Evolutionary conservation across 106 monocot genomes (phyloP), one percentile per base, ranked within the genome.

Genomic region (Vanilla planifolia): DNA sequence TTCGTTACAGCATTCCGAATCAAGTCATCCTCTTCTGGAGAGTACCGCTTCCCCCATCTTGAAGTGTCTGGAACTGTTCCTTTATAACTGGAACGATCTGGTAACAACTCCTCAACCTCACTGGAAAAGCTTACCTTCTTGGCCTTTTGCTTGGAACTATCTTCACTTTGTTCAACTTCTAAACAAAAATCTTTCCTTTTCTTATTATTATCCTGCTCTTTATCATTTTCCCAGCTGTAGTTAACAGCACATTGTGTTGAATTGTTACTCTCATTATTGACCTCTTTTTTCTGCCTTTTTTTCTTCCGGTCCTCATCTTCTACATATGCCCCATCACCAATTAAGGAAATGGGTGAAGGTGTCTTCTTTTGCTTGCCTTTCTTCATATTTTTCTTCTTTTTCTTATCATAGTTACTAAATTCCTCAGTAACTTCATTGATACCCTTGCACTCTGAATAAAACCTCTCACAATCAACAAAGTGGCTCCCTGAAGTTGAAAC

Each of bases 21-120:
- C 37, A 59, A 48, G 14, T 60, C 52, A 68, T 86, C 77, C 71
- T 86, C 85, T 43, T 79, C 75, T 29, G 2, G 1, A 32, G 84
- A 53, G 48, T 75, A 80, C 1, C 77, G 20, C 51, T 67, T 74
- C 2, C 77, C 77, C 15, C 20, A 58, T 6, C 68, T 50, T 22
- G 62, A 32, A 1, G 40, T 41, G n/a, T 48, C 19, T 14, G 41
- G 28, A 21, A 37, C 40, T 25, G 37, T 37, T 4, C 40, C 48
- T 41, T 60, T 19, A 41, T 26, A 4, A 42, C 2, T 41, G 3
- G 35, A 25, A 1, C 17, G 60, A 41, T n/a, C 33, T 20, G 11
- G 8, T 42, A 41, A 42, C 59, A 80, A 75, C 26, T 67, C 70
- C 62, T 80, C 71, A 11, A 71, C 71, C 6, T 67, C 7, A 39